phyloP scores from a whole-genome alignment of 2,329 filamentous ascomycete species.

The Apiospora marii region DNA sequence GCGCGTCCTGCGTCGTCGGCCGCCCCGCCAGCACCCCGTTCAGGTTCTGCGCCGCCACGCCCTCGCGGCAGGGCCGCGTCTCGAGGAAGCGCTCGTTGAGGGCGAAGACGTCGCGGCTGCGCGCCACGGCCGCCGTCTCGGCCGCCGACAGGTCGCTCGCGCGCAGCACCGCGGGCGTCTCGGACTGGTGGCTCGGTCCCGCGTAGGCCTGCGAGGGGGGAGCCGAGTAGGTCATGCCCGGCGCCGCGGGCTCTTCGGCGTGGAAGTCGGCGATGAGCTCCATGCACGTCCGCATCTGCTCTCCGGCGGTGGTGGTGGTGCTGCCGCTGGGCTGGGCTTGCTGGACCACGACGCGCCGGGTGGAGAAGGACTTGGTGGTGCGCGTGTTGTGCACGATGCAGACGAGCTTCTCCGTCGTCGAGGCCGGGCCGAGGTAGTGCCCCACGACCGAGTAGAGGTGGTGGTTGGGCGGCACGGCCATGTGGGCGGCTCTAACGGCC shows the following conservation, averaged over 20 bases:
- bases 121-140: slow-evolving; percentile 33
- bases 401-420: slow-evolving; percentile 47
- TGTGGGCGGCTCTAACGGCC: slow-evolving; percentile 50
- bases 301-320: neutral
- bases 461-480: slow-evolving; percentile 44
- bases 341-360: slow-evolving; percentile 53
- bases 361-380: slow-evolving; percentile 56
- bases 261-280: slow-evolving; percentile 58
- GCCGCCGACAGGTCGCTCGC: slow-evolving; percentile 28
- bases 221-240: slow-evolving; percentile 48
- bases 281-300: slow-evolving; percentile 46
- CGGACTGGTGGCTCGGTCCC: slow-evolving; percentile 27
- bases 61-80: slow-evolving; percentile 45
- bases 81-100: slow-evolving; percentile 45
- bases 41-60: slow-evolving; percentile 53
- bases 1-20: slow-evolving; percentile 45
- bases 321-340: slow-evolving; percentile 44
- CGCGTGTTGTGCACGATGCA: slow-evolving; percentile 48
- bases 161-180: slow-evolving; percentile 35
- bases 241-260: slow-evolving; percentile 43
- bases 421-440: slow-evolving; percentile 55
- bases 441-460: slow-evolving; percentile 55
- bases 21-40: slow-evolving; percentile 47
- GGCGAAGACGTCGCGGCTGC: slow-evolving; percentile 41
- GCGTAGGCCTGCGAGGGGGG: slow-evolving; percentile 44